A percentile compares a stretch with the other conserved stretches of the same genome.
Conservation (phyloP, 192 early-diverging fungal species). For the Coemansia biformis region DNA sequence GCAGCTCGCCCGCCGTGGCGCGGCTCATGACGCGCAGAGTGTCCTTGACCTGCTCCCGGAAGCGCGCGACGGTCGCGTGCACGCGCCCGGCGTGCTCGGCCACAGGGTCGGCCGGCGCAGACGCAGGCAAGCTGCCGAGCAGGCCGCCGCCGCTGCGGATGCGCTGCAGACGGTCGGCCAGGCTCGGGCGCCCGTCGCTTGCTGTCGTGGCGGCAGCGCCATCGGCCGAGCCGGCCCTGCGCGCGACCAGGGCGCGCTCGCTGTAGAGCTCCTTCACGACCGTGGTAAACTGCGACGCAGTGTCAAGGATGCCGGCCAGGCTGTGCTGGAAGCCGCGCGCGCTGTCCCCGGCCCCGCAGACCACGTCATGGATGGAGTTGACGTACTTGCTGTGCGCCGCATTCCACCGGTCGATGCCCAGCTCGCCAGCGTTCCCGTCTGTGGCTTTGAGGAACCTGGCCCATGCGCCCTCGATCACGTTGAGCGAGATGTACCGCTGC, state of each 20-base stretch:
- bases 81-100: conserved; percentile 46
- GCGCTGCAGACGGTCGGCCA: conserved; percentile 30
- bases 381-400: conserved; percentile 75
- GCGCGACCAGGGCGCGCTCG: conserved; percentile 35
- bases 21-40: conserved; percentile 56
- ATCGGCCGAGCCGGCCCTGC: conserved; percentile 3
- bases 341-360: conserved; percentile 42
- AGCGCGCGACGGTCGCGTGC: conserved; percentile 25
- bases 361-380: conserved; percentile 58
- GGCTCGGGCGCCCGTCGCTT: background rate
- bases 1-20: conserved; percentile 65
- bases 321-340: conserved; percentile 40
- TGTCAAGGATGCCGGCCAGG: conserved; percentile 60
- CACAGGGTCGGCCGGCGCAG: conserved; percentile 35
- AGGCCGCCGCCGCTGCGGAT: conserved; percentile 28
- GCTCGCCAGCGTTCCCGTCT: background rate
- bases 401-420: conserved; percentile 77
- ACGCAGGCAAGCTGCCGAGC: conserved; percentile 11
- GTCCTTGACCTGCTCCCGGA: conserved; percentile 51
- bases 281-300: conserved; percentile 56
- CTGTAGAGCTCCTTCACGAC: conserved; percentile 52
- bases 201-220: no score
- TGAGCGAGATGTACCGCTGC: conserved; percentile 89
- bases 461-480: conserved; percentile 91
- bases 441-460: conserved; percentile 56